phyloP scores from a whole-genome alignment of 805 yeast genomes.

The Cyberlindnera nakhonratchasimensis region DNA sequence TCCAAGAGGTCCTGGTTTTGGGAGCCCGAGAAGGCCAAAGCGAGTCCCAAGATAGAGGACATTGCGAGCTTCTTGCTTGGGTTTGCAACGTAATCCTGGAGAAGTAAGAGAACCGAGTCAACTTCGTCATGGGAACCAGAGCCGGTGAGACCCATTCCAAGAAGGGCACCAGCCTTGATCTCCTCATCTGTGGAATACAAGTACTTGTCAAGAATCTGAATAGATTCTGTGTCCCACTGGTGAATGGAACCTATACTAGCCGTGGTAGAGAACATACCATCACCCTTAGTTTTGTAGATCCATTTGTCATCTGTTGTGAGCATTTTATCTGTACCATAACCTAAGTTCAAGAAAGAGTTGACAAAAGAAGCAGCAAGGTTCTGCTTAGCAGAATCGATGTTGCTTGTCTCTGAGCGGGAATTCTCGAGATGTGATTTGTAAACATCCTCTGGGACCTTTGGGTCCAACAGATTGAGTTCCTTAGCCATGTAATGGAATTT shows the following conservation, averaged over 20 bases:
- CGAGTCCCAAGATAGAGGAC: constrained; percentile 86
- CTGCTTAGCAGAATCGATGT: constrained; percentile 89
- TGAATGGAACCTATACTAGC: constrained; percentile 88
- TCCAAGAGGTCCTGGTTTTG: constrained; percentile 79
- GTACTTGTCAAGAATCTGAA: constrained; percentile 85
- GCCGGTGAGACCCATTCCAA: constrained; percentile 92
- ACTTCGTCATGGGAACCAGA: constrained; percentile 94
- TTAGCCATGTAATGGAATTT: constrained; percentile 76
- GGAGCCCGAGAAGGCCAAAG: constrained; percentile 93
- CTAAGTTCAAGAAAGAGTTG: constrained; percentile 86
- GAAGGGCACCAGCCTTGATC: constrained; percentile 91
- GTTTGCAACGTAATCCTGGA: constrained; percentile 77
- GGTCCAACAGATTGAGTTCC: constrained; percentile 84
- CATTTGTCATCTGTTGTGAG: constrained; percentile 77
- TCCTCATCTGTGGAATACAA: constrained; percentile 81
- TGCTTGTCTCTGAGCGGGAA: constrained; percentile 49
- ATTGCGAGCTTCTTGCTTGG: constrained; percentile 61
- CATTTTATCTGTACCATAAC: constrained; percentile 82
- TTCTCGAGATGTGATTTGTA: constrained; percentile 88
- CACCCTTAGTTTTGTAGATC: constrained; percentile 89
- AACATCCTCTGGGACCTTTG: constrained; percentile 92
- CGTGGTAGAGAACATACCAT: constrained; percentile 87
- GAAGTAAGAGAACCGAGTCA: constrained; percentile 82
- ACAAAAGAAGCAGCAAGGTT: constrained; percentile 94
- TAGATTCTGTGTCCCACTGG: constrained; percentile 92